Base-by-base conservation (phyloP, 2,329 filamentous ascomycete genomes). In the Xylariales sp. region DNA sequence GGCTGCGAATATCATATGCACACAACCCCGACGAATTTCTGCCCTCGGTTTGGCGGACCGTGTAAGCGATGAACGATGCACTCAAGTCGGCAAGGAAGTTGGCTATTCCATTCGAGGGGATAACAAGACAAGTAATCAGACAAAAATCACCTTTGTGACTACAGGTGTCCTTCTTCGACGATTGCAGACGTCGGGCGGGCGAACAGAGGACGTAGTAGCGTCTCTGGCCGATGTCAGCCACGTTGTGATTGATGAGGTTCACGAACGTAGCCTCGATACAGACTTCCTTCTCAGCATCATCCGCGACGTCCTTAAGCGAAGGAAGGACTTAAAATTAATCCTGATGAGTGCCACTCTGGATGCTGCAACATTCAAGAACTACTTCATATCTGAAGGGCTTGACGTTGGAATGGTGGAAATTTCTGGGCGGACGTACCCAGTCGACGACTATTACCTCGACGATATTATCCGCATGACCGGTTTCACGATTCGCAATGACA, bases 341-440 rank as follows among this genome's bases (percentile, higher is more conserved):
- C 72, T 98, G 25, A 98, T 98, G 93, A 95, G 88, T 63, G 91
- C 91, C 2, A 98, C 91, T 1, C 78, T 97, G 3, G 90, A 98
- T 62, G 89, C 91, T 2, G 77, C 82, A 1, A 81, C 89, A 0
- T 97, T 97, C 61, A 81, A 81, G 50, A 69, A 80, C 42, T 97
- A 97, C 62, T 97, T 97, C 65, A 78, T 75, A 5, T 76, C 76
- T 1, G 77, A 81, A 38, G 77, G 76, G 2, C 59, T 79, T 10
- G 74, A 71, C 4, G 90, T 97, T 21, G 88, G 87, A 6, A 70
- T 82, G 45, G 84, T 97, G 8, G 84, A 95, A 58, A 96, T 97
- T 50, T 76, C 86, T 36, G 91, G 93, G 1, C 76, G 91, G 42
- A 97, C 91, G 4, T 91, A 86, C 59, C 90, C 91, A 0, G 90